Base-by-base conservation (phyloP, 2,329 filamentous ascomycete genomes). In the Teratosphaeria pseudoeucalypti region DNA sequence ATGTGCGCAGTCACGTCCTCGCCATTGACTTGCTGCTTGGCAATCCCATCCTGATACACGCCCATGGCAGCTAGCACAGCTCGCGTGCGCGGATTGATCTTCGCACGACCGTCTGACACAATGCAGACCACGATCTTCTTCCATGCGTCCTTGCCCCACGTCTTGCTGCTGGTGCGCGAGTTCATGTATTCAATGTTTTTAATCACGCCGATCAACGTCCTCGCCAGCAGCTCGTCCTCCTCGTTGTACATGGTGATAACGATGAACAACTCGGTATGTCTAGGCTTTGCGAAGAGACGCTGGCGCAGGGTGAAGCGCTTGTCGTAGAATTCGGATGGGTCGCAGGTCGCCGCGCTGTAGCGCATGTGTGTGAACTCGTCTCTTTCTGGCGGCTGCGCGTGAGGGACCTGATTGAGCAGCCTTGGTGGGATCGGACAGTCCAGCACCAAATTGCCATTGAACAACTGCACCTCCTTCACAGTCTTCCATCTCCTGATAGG, bases 161-260 rank as follows among this genome's bases (percentile, higher is more conserved):
- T 97, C 77, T 96, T 95, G 76, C 91, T 96, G 72, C 88, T 90
- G 54, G 87, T 90, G 56, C 92, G 85, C 62, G 89, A 90, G 75
- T 94, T 96, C 89, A 99, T 96, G 79, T 92, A 92, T 74, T 96
- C 92, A 66, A 99, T 90, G 74, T 99, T 99, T 78, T 99, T 97
- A 80, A 97, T 92, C 5, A 99, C 91, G 74, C 94, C 94, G 56
- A 87, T 89, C 90, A 99, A 90, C 4, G 94, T 97, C 52, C 94
- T 86, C 27, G 94, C 91, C 72, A 99, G 96, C 61, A 96, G 80
- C 65, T 97, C 86, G 68, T 99, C 94, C 73, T 99, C 92, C 71
- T 99, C 94, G 71, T 99, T 99, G 79, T 99, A 99, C 92, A 96
- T 96, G 60, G 92, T 97, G 58, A 97, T 85, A 37, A 92, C 92